Conservation (phyloP, 352 stramenopile species). For the Phytophthora cactorum region DNA sequence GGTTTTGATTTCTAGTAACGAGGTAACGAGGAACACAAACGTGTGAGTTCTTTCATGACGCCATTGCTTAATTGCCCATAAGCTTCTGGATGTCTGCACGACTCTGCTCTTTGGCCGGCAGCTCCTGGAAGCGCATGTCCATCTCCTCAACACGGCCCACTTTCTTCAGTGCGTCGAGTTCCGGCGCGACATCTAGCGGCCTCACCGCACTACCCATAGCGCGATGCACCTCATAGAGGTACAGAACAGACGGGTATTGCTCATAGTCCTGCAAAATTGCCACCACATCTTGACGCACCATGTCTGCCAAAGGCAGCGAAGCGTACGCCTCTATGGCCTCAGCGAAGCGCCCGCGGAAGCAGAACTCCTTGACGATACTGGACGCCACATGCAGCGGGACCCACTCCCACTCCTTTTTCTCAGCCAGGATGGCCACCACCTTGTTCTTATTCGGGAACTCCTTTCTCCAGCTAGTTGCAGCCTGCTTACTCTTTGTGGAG, state of each 20-base stretch:
- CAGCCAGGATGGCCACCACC: constrained; percentile 10
- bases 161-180: constrained; percentile 55
- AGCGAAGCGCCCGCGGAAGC: constrained; percentile 56
- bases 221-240: constrained; percentile 57
- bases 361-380: constrained; percentile 54
- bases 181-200: constrained; percentile 50
- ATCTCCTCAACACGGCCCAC: constrained; percentile 56
- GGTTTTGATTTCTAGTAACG: constrained; percentile 20
- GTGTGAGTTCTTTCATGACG: constrained; percentile 5
- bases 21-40: constrained; percentile 17
- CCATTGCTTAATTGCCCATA: constrained; percentile 31
- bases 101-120: constrained; percentile 49
- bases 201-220: constrained; percentile 23
- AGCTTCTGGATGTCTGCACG: constrained; percentile 65
- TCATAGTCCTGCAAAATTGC: constrained; percentile 55
- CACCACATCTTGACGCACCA: constrained; percentile 39
- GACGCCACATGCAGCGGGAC: constrained; percentile 37
- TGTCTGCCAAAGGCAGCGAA: constrained; percentile 42
- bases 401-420: constrained; percentile 32
- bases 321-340: constrained; percentile 64
- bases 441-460: constrained; percentile 24
- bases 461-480: not conserved
- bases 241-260: constrained; percentile 54
- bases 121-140: constrained; percentile 49
- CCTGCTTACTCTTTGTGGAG: constrained; percentile 7